phyloP scores from a whole-genome alignment of 257 asterid species.

The Lycium barbarum region DNA sequence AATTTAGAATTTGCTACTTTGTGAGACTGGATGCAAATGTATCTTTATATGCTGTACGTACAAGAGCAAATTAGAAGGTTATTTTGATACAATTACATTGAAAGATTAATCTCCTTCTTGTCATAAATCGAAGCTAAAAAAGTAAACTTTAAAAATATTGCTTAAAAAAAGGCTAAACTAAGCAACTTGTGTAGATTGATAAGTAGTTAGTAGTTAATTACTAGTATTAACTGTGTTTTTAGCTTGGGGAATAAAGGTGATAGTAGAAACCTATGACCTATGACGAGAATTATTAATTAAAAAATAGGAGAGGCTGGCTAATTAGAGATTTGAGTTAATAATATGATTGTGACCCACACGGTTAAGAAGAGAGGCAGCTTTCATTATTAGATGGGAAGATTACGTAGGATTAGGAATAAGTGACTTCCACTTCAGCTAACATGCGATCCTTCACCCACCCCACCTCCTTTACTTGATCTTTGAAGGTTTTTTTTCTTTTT shows the following conservation, averaged over 20 bases:
- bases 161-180: not conserved
- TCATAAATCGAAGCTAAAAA: constrained; percentile 1
- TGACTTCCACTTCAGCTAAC: constrained; percentile 58
- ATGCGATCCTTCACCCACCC: constrained; percentile 3
- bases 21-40: no score
- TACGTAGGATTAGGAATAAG: constrained; percentile 41
- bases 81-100: not conserved
- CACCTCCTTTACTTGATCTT: not conserved
- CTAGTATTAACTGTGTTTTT: not conserved
- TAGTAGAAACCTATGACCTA: constrained; percentile 6
- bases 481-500: no score
- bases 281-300: not conserved
- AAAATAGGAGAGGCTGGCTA: constrained; percentile 25
- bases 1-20: not conserved
- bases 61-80: not conserved
- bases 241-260: not conserved
- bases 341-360: constrained; percentile 42
- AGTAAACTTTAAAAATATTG: not conserved
- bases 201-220: not conserved
- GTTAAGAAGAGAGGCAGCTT: constrained; percentile 26
- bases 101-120: not conserved
- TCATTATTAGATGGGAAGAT: constrained; percentile 34
- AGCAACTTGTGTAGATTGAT: constrained; percentile 5
- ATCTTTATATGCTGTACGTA: no score
- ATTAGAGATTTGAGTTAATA: constrained; percentile 4